Percentiles rank a stretch among this genome's conserved stretches.
phyloP scores from a whole-genome alignment of 2,329 filamentous ascomycete species.

The Clonostachys sp. region DNA sequence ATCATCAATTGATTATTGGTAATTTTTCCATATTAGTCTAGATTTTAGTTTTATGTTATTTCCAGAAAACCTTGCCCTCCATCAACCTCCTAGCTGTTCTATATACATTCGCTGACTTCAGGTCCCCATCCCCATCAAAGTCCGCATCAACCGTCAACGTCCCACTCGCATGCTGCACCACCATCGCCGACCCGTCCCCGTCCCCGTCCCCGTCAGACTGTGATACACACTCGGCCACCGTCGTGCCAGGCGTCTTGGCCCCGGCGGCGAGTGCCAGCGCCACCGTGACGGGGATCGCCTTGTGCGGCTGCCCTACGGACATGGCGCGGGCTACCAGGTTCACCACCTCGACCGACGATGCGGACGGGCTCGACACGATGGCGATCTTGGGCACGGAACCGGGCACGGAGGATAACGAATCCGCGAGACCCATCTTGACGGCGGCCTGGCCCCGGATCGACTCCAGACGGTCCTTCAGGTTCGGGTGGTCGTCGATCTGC shows the following conservation, averaged over 20 bases:
- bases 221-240: conserved; percentile 21
- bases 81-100: conserved; percentile 41
- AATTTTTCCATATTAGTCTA: too few species aligned
- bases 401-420: conserved; percentile 34
- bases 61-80: conserved; percentile 31
- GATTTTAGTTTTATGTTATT: neutral
- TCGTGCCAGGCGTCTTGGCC: conserved; percentile 32
- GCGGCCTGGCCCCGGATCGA: conserved; percentile 52
- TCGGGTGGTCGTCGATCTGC: conserved; percentile 39
- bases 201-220: conserved; percentile 13
- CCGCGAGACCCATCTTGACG: conserved; percentile 54
- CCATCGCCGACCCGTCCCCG: conserved; percentile 15
- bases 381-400: conserved; percentile 55
- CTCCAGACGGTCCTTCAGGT: conserved; percentile 42
- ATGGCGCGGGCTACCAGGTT: conserved; percentile 25
- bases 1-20: too few species aligned
- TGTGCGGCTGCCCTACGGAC: conserved; percentile 51
- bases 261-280: conserved; percentile 45
- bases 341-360: conserved; percentile 11
- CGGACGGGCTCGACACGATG: too few species aligned
- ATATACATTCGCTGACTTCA: conserved; percentile 34
- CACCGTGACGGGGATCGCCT: conserved; percentile 49
- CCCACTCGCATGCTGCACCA: conserved; percentile 42
- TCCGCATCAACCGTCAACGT: conserved; percentile 12
- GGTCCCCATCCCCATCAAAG: conserved; percentile 23